These are phyloP conservation scores for Chlamydomonas sp. DNA, from an alignment of 139 green algal genomes.

Conservation along the genomic window DNA sequence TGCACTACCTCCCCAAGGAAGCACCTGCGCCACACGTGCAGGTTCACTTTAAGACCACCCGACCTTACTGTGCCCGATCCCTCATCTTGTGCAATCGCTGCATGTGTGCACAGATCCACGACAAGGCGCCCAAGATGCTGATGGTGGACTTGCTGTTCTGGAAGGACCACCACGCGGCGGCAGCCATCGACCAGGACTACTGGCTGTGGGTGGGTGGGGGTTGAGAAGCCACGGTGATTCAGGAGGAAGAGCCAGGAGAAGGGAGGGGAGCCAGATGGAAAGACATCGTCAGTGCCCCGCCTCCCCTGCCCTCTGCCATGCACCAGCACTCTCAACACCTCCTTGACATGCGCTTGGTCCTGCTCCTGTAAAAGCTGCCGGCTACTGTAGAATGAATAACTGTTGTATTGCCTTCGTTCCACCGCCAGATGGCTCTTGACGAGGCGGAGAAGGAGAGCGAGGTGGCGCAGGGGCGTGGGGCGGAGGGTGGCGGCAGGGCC, in stretches of 20 bases:
- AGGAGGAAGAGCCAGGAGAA: not conserved
- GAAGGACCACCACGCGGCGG: conserved; percentile 56
- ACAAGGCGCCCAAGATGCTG: conserved; percentile 59
- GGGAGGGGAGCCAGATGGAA: too few species aligned
- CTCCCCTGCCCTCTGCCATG: too few species aligned
- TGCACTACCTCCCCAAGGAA: too few species aligned
- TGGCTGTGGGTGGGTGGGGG: conserved; percentile 35
- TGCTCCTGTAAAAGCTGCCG: too few species aligned
- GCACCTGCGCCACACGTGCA: too few species aligned
- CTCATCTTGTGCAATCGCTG: too few species aligned
- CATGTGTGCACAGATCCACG: conserved; percentile 25
- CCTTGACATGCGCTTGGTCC: too few species aligned
- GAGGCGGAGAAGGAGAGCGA: not conserved
- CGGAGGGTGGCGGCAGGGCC: not conserved
- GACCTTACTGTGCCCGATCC: too few species aligned
- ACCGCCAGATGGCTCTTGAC: not conserved
- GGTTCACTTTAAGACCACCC: too few species aligned
- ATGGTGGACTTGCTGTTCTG: conserved; percentile 89
- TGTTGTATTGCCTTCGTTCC: too few species aligned
- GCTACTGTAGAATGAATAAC: too few species aligned
- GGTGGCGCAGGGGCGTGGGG: not conserved
- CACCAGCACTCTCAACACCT: too few species aligned
- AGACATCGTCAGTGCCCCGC: not conserved
- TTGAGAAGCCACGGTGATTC: not conserved
- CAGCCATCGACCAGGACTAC: conserved; percentile 74